These are phyloP conservation scores for Hygrophoropsis aurantiaca DNA, from an alignment of 768 basidiomycete species.

Conservation along the genomic window DNA sequence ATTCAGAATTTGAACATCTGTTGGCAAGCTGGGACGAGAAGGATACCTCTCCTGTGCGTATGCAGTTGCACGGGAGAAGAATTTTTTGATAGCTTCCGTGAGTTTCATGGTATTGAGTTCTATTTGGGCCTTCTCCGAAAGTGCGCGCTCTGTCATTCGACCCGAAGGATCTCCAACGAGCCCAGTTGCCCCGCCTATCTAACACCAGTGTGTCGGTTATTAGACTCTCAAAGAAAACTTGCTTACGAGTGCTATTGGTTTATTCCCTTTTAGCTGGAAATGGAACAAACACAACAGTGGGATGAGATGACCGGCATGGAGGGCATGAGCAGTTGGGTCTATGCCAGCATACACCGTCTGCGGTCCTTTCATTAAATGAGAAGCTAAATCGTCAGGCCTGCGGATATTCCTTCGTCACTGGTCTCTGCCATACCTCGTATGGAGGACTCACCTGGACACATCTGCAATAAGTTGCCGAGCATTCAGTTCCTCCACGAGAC, in stretches of 20 bases:
- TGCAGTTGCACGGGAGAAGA: conserved; percentile 64
- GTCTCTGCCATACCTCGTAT: background rate
- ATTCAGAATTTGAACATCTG: conserved; percentile 48
- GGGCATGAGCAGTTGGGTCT: conserved; percentile 86
- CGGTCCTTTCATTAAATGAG: conserved; percentile 30
- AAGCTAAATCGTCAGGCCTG: conserved; percentile 44
- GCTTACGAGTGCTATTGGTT: conserved; percentile 79
- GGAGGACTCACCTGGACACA: conserved; percentile 33
- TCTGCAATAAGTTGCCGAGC: conserved; percentile 34
- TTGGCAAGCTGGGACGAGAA: conserved; percentile 5
- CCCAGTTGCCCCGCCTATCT: conserved; percentile 97
- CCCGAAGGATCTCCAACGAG: conserved; percentile 98
- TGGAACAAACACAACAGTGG: conserved; percentile 87
- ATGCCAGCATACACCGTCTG: conserved; percentile 83
- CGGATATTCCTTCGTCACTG: conserved; percentile 2
- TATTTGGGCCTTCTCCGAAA: conserved; percentile 59
- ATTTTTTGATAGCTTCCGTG: conserved; percentile 60
- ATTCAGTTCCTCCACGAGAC: conserved; percentile 32
- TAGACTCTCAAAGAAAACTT: conserved; percentile 2
- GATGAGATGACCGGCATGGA: conserved; percentile 93
- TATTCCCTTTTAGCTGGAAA: conserved; percentile 84
- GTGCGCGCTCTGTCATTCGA: conserved; percentile 74
- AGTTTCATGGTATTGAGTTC: conserved; percentile 66
- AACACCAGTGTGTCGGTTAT: conserved; percentile 5
- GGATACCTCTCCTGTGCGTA: conserved; percentile 52